Percentiles rank a stretch among this genome's conserved stretches.
phyloP scores from a whole-genome alignment of 2,329 filamentous ascomycete genomes.

The Beauveria brongniartii region DNA sequence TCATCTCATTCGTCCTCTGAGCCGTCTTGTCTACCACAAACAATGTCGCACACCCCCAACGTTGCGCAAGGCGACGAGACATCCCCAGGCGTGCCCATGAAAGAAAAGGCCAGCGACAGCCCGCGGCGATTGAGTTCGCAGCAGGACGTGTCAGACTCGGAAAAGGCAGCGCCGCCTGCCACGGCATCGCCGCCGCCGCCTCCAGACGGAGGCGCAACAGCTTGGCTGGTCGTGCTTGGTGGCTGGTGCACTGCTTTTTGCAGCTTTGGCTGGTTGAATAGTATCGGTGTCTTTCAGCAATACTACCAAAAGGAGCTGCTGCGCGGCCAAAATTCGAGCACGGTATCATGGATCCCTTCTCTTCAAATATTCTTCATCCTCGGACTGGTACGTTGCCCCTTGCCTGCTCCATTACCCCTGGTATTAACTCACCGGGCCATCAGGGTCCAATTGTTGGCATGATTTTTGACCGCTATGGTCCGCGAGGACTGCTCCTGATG shows the following conservation, averaged over 20 bases:
- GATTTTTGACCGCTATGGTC: constrained; percentile 55
- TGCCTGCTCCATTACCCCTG: neutral
- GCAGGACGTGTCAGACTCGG: neutral
- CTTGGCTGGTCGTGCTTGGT: constrained; percentile 33
- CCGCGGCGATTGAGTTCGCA: neutral
- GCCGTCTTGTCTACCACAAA: neutral
- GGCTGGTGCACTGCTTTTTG: constrained; percentile 33
- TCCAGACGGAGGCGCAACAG: constrained; percentile 23
- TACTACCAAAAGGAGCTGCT: constrained; percentile 47
- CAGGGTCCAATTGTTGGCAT: constrained; percentile 54
- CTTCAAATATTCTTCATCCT: constrained; percentile 50
- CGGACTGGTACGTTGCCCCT: constrained; percentile 24
- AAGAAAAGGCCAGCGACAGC: neutral
- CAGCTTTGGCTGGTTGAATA: constrained; percentile 31
- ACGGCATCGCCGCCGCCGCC: constrained; percentile 2
- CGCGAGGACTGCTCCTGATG: constrained; percentile 42
- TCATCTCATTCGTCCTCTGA: neutral
- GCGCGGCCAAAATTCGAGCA: constrained; percentile 39
- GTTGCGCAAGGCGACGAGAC: neutral
- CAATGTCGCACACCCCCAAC: neutral
- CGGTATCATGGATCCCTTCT: constrained; percentile 55
- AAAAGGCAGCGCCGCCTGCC: neutral
- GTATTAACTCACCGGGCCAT: neutral
- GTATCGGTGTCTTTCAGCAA: constrained; percentile 46
- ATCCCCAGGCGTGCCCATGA: neutral